phyloP scores from a whole-genome alignment of 495 filamentous ascomycete genomes.

The Durotheca rogersii region DNA sequence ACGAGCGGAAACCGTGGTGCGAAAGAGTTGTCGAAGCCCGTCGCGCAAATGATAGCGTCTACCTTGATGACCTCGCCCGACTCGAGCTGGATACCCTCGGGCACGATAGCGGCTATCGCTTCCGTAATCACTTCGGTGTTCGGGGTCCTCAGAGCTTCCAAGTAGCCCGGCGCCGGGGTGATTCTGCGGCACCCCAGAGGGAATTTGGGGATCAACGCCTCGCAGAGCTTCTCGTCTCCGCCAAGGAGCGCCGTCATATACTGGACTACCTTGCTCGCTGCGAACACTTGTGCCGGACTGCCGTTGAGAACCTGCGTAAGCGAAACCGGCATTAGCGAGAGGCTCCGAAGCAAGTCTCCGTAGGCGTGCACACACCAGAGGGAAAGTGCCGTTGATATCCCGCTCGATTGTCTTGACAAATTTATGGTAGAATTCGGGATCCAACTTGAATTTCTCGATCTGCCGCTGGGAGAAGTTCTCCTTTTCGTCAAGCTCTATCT shows the following conservation, averaged over 20 bases:
- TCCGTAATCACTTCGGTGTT: slow-evolving; percentile 63
- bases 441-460: slow-evolving; percentile 48
- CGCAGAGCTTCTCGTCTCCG: slow-evolving; percentile 38
- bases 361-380: slow-evolving; percentile 21
- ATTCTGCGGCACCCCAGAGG: slow-evolving; percentile 65
- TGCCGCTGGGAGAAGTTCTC: slow-evolving; percentile 42
- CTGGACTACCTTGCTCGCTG: slow-evolving; percentile 23
- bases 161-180: slow-evolving; percentile 68
- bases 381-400: slow-evolving; percentile 31
- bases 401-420: slow-evolving; percentile 33
- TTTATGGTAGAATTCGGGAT: slow-evolving; percentile 30
- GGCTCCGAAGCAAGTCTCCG: not conserved
- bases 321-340: slow-evolving; percentile 23
- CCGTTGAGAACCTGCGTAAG: slow-evolving; percentile 38
- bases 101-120: slow-evolving; percentile 56
- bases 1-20: slow-evolving; percentile 62
- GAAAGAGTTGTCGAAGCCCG: slow-evolving; percentile 65
- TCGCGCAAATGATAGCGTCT: slow-evolving; percentile 69
- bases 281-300: slow-evolving; percentile 32
- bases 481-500: slow-evolving; percentile 37
- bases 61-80: slow-evolving; percentile 57
- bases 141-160: slow-evolving; percentile 59
- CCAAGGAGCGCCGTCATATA: slow-evolving; percentile 35
- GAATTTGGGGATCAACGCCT: slow-evolving; percentile 64
- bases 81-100: slow-evolving; percentile 58